Evolutionary conservation across 768 basidiomycete species (phyloP), one percentile per base, ranked within the genome.

Genomic region (Termitomyces titanicus): DNA sequence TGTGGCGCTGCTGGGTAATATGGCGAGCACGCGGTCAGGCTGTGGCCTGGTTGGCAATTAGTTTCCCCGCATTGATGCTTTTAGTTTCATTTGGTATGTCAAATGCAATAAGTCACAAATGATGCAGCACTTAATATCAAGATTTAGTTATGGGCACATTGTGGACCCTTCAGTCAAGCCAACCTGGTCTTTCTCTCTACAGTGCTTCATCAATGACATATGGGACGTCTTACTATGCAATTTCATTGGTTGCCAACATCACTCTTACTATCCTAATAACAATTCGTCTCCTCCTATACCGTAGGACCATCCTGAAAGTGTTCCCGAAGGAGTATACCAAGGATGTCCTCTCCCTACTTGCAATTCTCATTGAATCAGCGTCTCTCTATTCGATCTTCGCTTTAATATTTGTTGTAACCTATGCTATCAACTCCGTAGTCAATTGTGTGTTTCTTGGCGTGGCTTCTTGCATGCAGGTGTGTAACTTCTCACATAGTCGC

Each of bases 1-100:
- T 79, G 31, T 79, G 76, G 76, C 66, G 77, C 12, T 79, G 78
- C 55, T 76, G 72, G 68, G 71, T 79, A 15, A 76, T 79, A 24
- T 79, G 77, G 74, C 63, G 67, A 37, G 69, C 69, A 2, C 70
- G 70, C 11, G 74, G 74, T 12, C 60, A 54, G 13, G n/a, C 29
- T 1, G 55, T 66, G n/a, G 71, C 73, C 3, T 68, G 69, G 56
- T 44, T 68, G 2, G 72, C 70, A 2, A 64, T 69, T 4, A 51
- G 63, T 0, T 65, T 80, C 45, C 77, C 79, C 9, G 56, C 62
- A 0, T 17, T 77, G 5, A 56, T 74, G 33, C 61, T 78, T 10
- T 31, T 78, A 5, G 71, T 59, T 1, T 76, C 79, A 11, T 74
- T 77, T 39, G 70, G 77, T 79, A 50, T 49, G 73, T 63, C 15